Evolutionary conservation across 306 rosid genomes (phyloP).

Genomic region (Benincasa hispida): DNA sequence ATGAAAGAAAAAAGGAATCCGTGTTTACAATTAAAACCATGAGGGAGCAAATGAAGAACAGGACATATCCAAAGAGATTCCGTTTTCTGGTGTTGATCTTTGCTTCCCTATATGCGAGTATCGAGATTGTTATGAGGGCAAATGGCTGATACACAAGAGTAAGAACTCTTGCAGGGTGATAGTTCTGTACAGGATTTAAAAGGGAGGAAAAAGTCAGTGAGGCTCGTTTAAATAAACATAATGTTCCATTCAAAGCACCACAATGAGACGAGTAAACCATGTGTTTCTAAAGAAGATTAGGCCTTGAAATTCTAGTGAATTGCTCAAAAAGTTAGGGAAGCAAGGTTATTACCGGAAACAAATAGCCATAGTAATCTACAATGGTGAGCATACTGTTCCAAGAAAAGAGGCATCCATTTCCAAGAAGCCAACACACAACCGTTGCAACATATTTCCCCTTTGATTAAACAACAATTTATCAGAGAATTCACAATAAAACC

Average conservation of each 20-base stretch:
- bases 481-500: not conserved
- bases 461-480: not conserved
- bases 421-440: conserved; percentile 74
- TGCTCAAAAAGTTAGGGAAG: too few relatives aligned
- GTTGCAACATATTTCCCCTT: conserved; percentile 62
- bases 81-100: conserved; percentile 52
- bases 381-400: conserved; percentile 96
- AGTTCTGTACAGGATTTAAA: conserved; percentile 31
- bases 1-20: not conserved
- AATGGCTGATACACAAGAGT: conserved; percentile 86
- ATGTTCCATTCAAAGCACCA: too few relatives aligned
- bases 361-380: conserved; percentile 51
- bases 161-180: conserved; percentile 75
- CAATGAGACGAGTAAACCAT: too few relatives aligned
- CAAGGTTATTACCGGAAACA: conserved; percentile 59
- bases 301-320: too few relatives aligned
- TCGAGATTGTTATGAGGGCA: conserved; percentile 45
- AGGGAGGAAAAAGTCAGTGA: not conserved
- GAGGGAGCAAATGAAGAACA: conserved; percentile 47
- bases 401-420: conserved; percentile 71
- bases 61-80: conserved; percentile 48
- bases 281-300: too few relatives aligned
- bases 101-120: conserved; percentile 49
- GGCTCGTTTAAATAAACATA: too few relatives aligned
- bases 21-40: conserved; percentile 46